Percentiles rank a stretch among this genome's conserved stretches.
Conservation (phyloP, 2,329 filamentous ascomycete genomes). For the Clarireedia hainanense region DNA sequence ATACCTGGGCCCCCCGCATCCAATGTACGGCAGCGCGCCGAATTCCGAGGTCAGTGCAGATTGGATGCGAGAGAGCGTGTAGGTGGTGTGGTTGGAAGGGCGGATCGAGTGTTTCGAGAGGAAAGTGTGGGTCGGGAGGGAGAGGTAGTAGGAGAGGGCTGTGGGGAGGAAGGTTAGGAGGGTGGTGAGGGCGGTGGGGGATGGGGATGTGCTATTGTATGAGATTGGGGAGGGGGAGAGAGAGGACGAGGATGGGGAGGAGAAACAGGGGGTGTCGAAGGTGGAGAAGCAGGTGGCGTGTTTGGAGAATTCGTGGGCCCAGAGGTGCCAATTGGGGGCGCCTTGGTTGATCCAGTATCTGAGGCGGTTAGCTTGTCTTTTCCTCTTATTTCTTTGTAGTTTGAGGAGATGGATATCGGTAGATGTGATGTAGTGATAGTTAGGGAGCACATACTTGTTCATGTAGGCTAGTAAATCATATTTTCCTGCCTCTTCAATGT, state of each 20-base stretch:
- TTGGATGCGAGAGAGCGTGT: constrained; percentile 46
- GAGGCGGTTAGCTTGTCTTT: neutral
- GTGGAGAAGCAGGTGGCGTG: constrained; percentile 61
- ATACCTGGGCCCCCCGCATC: constrained; percentile 51
- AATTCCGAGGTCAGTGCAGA: constrained; percentile 40
- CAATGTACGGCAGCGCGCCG: constrained; percentile 51
- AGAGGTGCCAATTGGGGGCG: constrained; percentile 50
- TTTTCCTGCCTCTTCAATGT: constrained; percentile 49
- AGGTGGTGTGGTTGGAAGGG: constrained; percentile 51
- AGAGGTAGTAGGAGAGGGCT: constrained; percentile 47
- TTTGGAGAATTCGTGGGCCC: constrained; percentile 62
- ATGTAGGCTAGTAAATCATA: constrained; percentile 56
- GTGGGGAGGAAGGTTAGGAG: constrained; percentile 30
- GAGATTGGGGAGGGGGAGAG: neutral
- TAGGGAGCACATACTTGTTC: constrained; percentile 39
- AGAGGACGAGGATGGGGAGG: constrained; percentile 19
- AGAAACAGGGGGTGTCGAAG: constrained; percentile 55
- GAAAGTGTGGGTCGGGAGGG: constrained; percentile 53
- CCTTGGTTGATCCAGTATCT: constrained; percentile 51
- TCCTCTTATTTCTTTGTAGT: neutral
- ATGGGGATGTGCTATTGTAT: neutral
- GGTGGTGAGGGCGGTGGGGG: neutral
- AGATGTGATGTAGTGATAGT: neutral
- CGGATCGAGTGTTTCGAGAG: constrained; percentile 44
- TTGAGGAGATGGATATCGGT: neutral